Evolutionary conservation across 73 alveolate genomes (phyloP).

Genomic region (Paramecium bursaria): DNA sequence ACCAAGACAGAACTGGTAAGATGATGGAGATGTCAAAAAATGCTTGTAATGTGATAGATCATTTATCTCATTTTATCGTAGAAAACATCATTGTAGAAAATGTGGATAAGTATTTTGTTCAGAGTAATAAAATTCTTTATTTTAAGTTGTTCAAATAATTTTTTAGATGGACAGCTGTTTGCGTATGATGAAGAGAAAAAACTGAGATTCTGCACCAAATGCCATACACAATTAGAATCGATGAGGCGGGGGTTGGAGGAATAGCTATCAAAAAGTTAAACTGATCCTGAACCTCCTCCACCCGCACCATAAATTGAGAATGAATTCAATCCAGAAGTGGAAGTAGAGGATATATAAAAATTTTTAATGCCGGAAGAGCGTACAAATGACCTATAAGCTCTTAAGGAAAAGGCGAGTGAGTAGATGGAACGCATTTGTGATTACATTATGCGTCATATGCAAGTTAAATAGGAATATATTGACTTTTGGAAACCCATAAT

Average conservation of each 20-base stretch:
- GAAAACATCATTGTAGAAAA: conserved; percentile 68
- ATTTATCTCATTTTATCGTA: conserved; percentile 53
- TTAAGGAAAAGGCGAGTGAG: background rate
- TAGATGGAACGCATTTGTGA: conserved; percentile 47
- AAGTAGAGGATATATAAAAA: background rate
- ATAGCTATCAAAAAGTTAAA: background rate
- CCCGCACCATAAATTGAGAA: background rate
- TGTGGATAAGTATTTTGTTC: conserved; percentile 67
- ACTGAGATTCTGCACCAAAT: conserved; percentile 21
- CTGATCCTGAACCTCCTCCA: background rate
- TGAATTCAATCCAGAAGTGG: conserved; percentile 31
- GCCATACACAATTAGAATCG: conserved; percentile 17
- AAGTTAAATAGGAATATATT: background rate
- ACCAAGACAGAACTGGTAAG: conserved; percentile 35
- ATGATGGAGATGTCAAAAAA: conserved; percentile 39
- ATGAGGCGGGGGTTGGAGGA: background rate
- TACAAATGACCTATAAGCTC: background rate
- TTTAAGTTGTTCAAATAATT: conserved; percentile 16
- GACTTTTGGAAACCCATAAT: background rate
- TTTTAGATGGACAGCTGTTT: conserved; percentile 22
- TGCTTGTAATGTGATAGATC: conserved; percentile 62
- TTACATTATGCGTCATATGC: background rate
- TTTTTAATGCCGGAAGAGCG: conserved; percentile 13
- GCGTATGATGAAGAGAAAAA: background rate
- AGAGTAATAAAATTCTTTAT: conserved; percentile 12